Base-by-base conservation (phyloP, 2,329 filamentous ascomycete species). In the Sarocladium kiliense region DNA sequence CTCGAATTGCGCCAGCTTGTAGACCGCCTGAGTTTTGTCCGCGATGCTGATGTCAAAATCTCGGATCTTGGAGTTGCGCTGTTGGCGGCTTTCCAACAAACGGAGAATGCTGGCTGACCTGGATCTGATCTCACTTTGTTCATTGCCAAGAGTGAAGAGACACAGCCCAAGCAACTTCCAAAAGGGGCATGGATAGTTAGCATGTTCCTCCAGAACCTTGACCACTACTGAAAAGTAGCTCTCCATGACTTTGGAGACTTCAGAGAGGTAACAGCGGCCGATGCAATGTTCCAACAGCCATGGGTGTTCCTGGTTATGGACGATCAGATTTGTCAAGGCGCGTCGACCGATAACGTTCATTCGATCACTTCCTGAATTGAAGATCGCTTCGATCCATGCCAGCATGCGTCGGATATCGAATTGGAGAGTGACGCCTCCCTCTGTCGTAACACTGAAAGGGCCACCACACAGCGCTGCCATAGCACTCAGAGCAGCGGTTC, bases 11-110 rank as follows among this genome's bases (percentile, higher is more conserved):
- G 95, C 94, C 44, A 95, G 78, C 72, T 99, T 99, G 73, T 97
- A 99, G 2, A 99, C 93, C 0, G 93, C 92, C 61, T 96, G 96
- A 0, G 95, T 99, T 72, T 97, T 97, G 72, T 99, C 95, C 0
- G 93, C 95, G 56, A 99, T 94, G 68, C 92, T 97, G 64, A 99
- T 97, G 65, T 99, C 94, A 57, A 97, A 95, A 68, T 99, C 94
- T 66, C 96, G 91, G 6, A 99, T 85, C 66, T 95, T 95, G 1
- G 93, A 96, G 60, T 85, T 94, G 61, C 89, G 77, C 2, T 73
- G 72, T 60, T 94, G 89, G 23, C 90, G 84, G 61, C 91, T 85
- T 69, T 97, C 94, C 1, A 97, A 76, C 0, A 85, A 85, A 39
- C 91, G 83, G 12, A 99, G 77, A 30, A 97, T 77, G 50, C 86